Evolutionary conservation across 2,329 filamentous ascomycete species (phyloP).

Genomic region (Phoma sp.): DNA sequence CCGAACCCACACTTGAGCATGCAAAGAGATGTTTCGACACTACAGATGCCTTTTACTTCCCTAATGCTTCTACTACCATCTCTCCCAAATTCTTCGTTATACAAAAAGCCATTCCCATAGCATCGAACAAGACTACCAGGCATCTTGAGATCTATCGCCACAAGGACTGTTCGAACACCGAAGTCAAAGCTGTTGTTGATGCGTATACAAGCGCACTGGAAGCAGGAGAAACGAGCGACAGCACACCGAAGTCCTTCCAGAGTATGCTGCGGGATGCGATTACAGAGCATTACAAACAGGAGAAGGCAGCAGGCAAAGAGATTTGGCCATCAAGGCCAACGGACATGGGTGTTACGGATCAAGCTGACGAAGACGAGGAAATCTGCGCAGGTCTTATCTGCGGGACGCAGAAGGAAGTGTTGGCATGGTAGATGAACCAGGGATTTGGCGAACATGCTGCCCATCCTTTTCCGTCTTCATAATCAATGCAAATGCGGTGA

Average conservation of each 20-base stretch:
- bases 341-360: background rate
- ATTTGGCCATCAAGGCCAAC: constrained; percentile 3
- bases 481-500: no score
- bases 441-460: background rate
- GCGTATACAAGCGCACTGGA: constrained; percentile 66
- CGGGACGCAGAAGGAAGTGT: background rate
- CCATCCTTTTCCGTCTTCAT: no score
- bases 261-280: background rate
- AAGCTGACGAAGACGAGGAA: constrained; percentile 3
- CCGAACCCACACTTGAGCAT: background rate
- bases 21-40: background rate
- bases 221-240: background rate
- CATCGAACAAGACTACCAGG: background rate
- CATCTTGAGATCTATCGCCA: constrained; percentile 64
- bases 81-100: constrained; percentile 1
- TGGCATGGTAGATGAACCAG: background rate
- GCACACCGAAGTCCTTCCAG: background rate
- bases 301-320: constrained; percentile 1
- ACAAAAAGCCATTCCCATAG: background rate
- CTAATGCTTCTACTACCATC: background rate
- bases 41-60: background rate
- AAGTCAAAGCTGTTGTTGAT: constrained; percentile 61
- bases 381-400: constrained; percentile 2
- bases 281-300: constrained; percentile 3
- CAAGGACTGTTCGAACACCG: constrained; percentile 62